Conservation (phyloP, 108 stramenopile species). For the Nannochloropsis salina region DNA sequence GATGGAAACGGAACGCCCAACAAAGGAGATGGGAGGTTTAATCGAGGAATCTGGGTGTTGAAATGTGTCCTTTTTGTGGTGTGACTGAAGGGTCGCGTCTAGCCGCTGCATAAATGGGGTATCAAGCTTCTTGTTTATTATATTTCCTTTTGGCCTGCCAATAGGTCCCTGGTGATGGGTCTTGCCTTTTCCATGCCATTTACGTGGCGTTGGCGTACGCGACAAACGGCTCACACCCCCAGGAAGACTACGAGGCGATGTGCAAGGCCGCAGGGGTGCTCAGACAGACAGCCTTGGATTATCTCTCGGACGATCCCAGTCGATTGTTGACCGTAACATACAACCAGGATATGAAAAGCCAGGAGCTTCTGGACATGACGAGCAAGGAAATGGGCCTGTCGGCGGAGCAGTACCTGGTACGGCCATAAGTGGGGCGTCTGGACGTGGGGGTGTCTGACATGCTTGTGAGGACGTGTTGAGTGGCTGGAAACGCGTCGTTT, state of each 20-base stretch:
- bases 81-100: not conserved
- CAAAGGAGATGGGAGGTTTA: not conserved
- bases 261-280: slow-evolving; percentile 39
- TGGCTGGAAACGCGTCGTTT: no score
- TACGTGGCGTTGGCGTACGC: slow-evolving; percentile 45
- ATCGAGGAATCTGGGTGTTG: not conserved
- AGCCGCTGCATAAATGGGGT: not conserved
- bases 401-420: not conserved
- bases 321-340: not conserved
- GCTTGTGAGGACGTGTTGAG: no score
- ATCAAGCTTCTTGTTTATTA: not conserved
- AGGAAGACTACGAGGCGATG: slow-evolving; percentile 42
- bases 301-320: slow-evolving; percentile 41
- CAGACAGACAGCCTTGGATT: slow-evolving; percentile 43
- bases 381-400: slow-evolving; percentile 17
- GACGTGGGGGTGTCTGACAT: no score
- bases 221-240: slow-evolving; percentile 46
- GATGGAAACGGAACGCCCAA: not conserved
- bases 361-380: not conserved
- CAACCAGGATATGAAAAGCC: slow-evolving; percentile 2
- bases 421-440: not conserved
- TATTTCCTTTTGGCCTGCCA: not conserved
- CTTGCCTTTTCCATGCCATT: slow-evolving; percentile 55
- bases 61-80: not conserved
- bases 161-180: slow-evolving; percentile 56